A percentile compares a stretch with the other conserved stretches of the same genome.
Evolutionary conservation across 2,329 filamentous ascomycete genomes (phyloP).

Genomic region (Diaporthe citrichinensis): DNA sequence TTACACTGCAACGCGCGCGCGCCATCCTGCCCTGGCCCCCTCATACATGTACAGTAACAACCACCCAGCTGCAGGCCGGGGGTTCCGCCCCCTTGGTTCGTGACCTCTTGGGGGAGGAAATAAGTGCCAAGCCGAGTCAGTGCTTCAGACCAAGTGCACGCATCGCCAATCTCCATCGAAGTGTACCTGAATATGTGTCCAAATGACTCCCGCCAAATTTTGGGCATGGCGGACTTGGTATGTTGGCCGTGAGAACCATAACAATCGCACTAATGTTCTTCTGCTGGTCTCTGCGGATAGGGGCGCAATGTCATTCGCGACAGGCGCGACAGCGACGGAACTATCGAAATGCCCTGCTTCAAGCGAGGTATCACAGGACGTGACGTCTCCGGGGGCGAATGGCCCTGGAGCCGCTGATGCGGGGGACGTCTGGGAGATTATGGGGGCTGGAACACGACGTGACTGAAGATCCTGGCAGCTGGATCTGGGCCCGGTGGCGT

Average conservation of each 20-base stretch:
- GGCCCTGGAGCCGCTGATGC: neutral
- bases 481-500: conserved; percentile 12
- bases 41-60: neutral
- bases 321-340: neutral
- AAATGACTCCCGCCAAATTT: neutral
- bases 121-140: too few relatives aligned
- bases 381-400: neutral
- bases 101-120: neutral
- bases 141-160: neutral
- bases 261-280: neutral
- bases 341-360: neutral
- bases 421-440: conserved; percentile 11
- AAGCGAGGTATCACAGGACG: neutral
- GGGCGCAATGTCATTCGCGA: neutral
- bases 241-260: neutral
- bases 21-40: neutral
- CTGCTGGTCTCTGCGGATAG: neutral
- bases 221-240: neutral
- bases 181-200: neutral
- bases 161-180: neutral
- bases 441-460: neutral
- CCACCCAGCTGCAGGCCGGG: neutral
- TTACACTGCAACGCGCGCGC: neutral
- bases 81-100: neutral
- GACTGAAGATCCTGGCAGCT: conserved; percentile 1